Percentiles rank a stretch among this genome's conserved stretches.
Evolutionary conservation across 306 rosid genomes (phyloP).

Genomic region (Trifolium subterraneum): DNA sequence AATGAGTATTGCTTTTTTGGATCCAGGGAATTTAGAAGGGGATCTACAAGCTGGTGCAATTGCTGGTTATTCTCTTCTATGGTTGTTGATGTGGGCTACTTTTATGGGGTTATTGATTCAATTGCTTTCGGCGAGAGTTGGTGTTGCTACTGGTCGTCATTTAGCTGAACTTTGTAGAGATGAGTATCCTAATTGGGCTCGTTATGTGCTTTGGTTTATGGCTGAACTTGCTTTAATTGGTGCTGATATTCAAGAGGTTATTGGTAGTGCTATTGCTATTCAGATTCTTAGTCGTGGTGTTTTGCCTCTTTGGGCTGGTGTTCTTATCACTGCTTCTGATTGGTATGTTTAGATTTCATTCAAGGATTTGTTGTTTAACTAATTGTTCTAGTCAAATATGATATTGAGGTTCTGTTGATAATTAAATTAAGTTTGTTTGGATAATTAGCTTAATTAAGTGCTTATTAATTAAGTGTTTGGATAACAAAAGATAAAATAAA

Average conservation of each 20-base stretch:
- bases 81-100: constrained; percentile 92
- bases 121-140: constrained; percentile 69
- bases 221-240: constrained; percentile 93
- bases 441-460: neutral
- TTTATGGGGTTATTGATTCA: constrained; percentile 79
- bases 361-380: neutral
- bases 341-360: no score
- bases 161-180: constrained; percentile 87
- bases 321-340: constrained; percentile 82
- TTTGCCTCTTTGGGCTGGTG: constrained; percentile 87
- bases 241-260: constrained; percentile 93
- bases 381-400: neutral
- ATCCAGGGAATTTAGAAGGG: constrained; percentile 92
- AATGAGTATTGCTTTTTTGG: constrained; percentile 92
- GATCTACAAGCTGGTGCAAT: constrained; percentile 92
- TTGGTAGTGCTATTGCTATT: constrained; percentile 91
- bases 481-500: neutral
- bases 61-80: constrained; percentile 80
- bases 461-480: neutral
- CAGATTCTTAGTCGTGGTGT: constrained; percentile 80
- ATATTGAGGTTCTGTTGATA: neutral
- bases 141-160: constrained; percentile 84
- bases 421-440: neutral
- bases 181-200: constrained; percentile 81
- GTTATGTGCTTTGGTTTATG: constrained; percentile 74